phyloP scores from a whole-genome alignment of 2,329 filamentous ascomycete genomes.

The Penicillium sp. region DNA sequence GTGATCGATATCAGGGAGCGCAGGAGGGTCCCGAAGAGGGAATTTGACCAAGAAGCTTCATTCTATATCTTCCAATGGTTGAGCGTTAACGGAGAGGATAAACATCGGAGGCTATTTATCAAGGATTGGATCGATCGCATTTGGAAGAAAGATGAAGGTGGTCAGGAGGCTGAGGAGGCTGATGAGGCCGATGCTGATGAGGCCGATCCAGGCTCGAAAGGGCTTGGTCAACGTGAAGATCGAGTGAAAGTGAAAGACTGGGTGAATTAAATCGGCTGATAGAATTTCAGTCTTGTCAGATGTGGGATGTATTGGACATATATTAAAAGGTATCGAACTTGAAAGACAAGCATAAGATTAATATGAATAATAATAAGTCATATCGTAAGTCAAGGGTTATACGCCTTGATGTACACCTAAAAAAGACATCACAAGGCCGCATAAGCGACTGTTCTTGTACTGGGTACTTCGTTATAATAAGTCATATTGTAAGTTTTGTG shows the following conservation, averaged over 20 bases:
- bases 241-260: neutral
- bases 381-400: no score
- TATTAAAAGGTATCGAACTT: neutral
- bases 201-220: neutral
- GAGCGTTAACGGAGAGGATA: constrained; percentile 16
- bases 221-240: neutral
- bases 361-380: neutral
- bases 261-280: no score
- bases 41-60: constrained; percentile 16
- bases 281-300: accelerated
- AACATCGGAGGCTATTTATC: constrained; percentile 18
- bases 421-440: no score
- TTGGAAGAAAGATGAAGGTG: neutral
- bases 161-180: neutral
- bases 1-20: neutral
- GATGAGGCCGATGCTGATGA: no score
- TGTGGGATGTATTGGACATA: neutral
- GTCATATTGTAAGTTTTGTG: no score
- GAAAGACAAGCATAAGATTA: no score
- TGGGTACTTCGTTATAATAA: no score
- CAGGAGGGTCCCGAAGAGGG: neutral
- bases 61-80: constrained; percentile 22
- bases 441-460: no score
- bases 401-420: no score
- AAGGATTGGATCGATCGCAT: constrained; percentile 16